These are phyloP conservation scores for Scheffersomyces spartinae DNA, from an alignment of 805 yeast genomes.

Conservation along the genomic window DNA sequence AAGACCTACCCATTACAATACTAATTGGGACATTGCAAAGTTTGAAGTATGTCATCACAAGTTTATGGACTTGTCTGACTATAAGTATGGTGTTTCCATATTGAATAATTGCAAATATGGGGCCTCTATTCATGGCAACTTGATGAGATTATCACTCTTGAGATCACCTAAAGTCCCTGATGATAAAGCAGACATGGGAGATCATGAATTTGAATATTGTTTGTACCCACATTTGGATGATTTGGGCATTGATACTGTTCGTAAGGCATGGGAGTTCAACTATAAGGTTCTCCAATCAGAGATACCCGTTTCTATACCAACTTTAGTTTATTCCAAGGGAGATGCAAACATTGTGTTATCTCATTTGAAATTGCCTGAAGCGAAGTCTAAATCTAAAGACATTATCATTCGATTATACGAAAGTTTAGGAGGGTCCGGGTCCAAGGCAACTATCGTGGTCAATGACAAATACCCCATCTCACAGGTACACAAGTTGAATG, in stretches of 20 bases:
- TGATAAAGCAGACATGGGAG: conserved; percentile 88
- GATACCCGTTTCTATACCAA: conserved; percentile 6
- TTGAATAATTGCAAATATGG: conserved; percentile 86
- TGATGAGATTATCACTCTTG: conserved; percentile 74
- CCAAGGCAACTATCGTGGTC: conserved; percentile 40
- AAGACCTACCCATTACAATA: conserved; percentile 90
- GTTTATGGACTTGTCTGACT: conserved; percentile 85
- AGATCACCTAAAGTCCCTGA: conserved; percentile 95
- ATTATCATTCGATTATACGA: conserved; percentile 75
- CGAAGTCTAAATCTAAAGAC: conserved; percentile 36
- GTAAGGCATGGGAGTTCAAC: conserved; percentile 73
- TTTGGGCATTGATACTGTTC: conserved; percentile 52
- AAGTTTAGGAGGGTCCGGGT: conserved; percentile 73
- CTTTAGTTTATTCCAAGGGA: conserved; percentile 33
- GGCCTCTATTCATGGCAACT: conserved; percentile 85
- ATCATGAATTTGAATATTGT: conserved; percentile 74
- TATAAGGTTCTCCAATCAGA: conserved; percentile 27
- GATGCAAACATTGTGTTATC: conserved; percentile 56
- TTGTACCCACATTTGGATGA: conserved; percentile 72
- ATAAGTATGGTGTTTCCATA: conserved; percentile 75
- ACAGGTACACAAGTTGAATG: conserved; percentile 43
- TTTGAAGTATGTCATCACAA: conserved; percentile 93
- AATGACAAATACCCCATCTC: conserved; percentile 26
- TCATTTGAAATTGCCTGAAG: conserved; percentile 79
- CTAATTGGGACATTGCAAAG: conserved; percentile 93